These are phyloP conservation scores for Dothideomycetes sp. DNA, from an alignment of 2,329 filamentous ascomycete species.

Conservation along the genomic window DNA sequence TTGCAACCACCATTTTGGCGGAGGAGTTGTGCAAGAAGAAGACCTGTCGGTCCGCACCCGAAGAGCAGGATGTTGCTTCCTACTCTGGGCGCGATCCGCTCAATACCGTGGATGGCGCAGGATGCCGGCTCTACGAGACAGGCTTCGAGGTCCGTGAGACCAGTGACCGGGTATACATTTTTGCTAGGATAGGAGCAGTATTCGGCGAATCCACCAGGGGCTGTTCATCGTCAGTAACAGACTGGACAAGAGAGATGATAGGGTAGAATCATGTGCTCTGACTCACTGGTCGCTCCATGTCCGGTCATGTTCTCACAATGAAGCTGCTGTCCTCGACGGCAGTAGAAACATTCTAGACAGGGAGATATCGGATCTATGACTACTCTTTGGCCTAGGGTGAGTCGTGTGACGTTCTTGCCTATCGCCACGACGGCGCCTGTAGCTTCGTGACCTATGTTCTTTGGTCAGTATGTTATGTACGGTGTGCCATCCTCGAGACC, in stretches of 20 bases:
- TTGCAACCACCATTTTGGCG: conserved; percentile 57
- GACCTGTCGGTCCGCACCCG: conserved; percentile 55
- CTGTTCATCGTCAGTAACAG: conserved; percentile 17
- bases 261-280: not conserved
- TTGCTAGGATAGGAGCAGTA: conserved; percentile 48
- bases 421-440: conserved; percentile 52
- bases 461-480: not conserved
- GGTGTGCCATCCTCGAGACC: too few species aligned
- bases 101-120: conserved; percentile 59
- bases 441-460: conserved; percentile 48
- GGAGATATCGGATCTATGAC: conserved; percentile 52
- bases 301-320: conserved; percentile 60
- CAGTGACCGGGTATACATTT: conserved; percentile 54
- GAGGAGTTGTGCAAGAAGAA: conserved; percentile 52
- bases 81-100: conserved; percentile 56
- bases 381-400: conserved; percentile 53
- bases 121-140: conserved; percentile 61
- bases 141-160: conserved; percentile 56
- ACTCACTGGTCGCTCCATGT: conserved; percentile 46
- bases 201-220: conserved; percentile 63
- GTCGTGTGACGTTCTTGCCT: conserved; percentile 47
- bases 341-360: conserved; percentile 64
- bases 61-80: conserved; percentile 56
- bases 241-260: too few species aligned
- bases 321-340: conserved; percentile 54